Percentiles rank a stretch among this genome's conserved stretches.
phyloP scores from a whole-genome alignment of 176 grass and related monocot species.

The Oropetium thomaeum region DNA sequence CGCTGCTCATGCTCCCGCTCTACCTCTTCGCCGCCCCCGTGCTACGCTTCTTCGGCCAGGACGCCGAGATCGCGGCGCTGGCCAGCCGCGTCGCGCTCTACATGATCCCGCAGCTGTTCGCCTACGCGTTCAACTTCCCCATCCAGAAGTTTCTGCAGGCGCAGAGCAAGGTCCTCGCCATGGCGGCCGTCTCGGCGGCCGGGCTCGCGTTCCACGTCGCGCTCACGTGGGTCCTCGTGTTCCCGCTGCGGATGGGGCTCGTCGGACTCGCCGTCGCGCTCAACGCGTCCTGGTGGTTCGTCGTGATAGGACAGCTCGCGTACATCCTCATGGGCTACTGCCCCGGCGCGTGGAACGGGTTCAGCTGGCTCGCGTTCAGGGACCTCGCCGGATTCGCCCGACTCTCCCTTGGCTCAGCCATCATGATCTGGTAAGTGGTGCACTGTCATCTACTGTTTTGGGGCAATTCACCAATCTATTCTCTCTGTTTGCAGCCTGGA shows the following conservation, averaged over 20 bases:
- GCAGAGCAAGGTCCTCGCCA: constrained; percentile 73
- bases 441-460: too few species aligned
- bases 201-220: constrained; percentile 53
- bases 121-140: constrained; percentile 64
- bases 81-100: constrained; percentile 47
- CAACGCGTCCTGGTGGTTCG: constrained; percentile 74
- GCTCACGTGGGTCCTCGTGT: constrained; percentile 62
- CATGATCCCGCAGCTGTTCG: constrained; percentile 78
- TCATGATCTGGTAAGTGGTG: constrained; percentile 68
- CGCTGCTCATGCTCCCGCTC: constrained; percentile 41
- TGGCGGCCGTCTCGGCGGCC: constrained; percentile 47
- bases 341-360: constrained; percentile 80
- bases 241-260: constrained; percentile 48
- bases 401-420: constrained; percentile 79
- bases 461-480: not conserved
- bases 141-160: constrained; percentile 76
- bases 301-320: constrained; percentile 49
- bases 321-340: constrained; percentile 70
- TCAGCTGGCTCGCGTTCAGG: constrained; percentile 58
- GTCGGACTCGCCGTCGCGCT: constrained; percentile 69
- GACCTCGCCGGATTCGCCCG: constrained; percentile 56
- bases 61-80: constrained; percentile 44
- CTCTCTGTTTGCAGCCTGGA: constrained; percentile 44
- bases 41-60: constrained; percentile 58
- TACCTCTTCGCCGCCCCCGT: constrained; percentile 54